A percentile compares a stretch with the other conserved stretches of the same genome.
Evolutionary conservation across 176 grass and related monocot species (phyloP).

Genomic region (Phyllostachys edulis): DNA sequence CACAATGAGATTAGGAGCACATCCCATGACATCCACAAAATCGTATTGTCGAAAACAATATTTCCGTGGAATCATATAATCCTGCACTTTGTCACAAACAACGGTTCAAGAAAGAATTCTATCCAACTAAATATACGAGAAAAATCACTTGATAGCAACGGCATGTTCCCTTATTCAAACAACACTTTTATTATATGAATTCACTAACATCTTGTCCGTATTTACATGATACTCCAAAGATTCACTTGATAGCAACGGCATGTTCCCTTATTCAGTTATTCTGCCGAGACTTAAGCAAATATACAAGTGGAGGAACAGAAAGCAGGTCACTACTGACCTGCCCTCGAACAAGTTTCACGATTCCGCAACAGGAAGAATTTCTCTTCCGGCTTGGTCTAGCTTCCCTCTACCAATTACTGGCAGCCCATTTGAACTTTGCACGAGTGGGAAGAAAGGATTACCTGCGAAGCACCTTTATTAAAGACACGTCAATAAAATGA

Average conservation of each 20-base stretch:
- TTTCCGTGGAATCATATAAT: not conserved
- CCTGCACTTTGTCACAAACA: not conserved
- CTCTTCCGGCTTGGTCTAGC: not conserved
- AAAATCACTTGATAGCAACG: not conserved
- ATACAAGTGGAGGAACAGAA: conserved; percentile 1
- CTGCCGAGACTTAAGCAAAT: not conserved
- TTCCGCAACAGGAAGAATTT: not conserved
- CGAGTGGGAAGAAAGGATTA: not conserved
- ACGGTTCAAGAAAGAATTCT: not conserved
- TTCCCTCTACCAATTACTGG: not conserved
- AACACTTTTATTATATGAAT: not conserved
- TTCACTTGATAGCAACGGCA: not conserved
- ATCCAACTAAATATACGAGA: not conserved
- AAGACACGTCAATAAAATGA: not conserved
- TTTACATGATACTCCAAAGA: conserved; percentile 33
- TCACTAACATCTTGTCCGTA: not conserved
- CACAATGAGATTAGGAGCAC: too few relatives aligned
- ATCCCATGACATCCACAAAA: not conserved
- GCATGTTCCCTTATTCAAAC: not conserved
- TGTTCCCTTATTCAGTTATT: not conserved
- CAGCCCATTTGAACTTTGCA: not conserved
- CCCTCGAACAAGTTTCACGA: not conserved
- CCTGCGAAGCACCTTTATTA: not conserved
- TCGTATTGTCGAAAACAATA: not conserved
- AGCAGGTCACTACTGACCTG: not conserved